phyloP scores from a whole-genome alignment of 495 filamentous ascomycete genomes.

The Paragyromitra xinjiangensis region DNA sequence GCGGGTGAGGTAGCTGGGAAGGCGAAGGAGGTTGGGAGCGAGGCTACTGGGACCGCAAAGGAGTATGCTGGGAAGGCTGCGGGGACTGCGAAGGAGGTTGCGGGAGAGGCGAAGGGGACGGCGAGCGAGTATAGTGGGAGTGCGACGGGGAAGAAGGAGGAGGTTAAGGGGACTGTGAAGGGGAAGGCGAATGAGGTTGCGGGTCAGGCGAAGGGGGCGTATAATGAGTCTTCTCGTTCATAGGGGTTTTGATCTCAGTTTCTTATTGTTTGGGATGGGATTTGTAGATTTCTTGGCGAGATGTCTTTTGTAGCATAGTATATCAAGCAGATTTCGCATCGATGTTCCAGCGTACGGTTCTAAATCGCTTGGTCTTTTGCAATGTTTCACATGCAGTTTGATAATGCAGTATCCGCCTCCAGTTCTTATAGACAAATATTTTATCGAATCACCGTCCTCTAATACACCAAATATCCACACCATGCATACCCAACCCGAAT shows the following conservation, averaged over 20 bases:
- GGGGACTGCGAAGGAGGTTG: constrained; percentile 7
- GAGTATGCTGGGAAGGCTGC: constrained; percentile 25
- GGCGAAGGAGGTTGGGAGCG: constrained; percentile 21
- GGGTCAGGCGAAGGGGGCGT: constrained; percentile 42
- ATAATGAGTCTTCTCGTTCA: constrained; percentile 13
- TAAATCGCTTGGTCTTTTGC: neutral
- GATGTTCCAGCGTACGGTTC: neutral
- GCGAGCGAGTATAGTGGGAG: constrained; percentile 21
- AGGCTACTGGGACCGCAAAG: constrained; percentile 26
- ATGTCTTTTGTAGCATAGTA: constrained; percentile 31
- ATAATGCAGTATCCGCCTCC: neutral
- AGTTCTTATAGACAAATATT: neutral
- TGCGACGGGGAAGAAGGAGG: constrained; percentile 40
- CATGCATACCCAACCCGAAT: neutral
- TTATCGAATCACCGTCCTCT: too few species aligned
- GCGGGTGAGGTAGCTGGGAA: constrained; percentile 42
- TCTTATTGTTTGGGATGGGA: neutral
- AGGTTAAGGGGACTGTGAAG: constrained; percentile 40
- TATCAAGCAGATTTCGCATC: constrained; percentile 20
- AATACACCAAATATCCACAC: neutral
- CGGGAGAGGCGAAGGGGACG: constrained; percentile 30
- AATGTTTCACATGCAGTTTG: neutral
- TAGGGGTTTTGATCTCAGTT: neutral
- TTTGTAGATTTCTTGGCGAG: constrained; percentile 13
- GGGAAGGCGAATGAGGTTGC: constrained; percentile 45